These are phyloP conservation scores for Chloromonas sp. DNA, from an alignment of 163 green algal species.

Conservation along the genomic window DNA sequence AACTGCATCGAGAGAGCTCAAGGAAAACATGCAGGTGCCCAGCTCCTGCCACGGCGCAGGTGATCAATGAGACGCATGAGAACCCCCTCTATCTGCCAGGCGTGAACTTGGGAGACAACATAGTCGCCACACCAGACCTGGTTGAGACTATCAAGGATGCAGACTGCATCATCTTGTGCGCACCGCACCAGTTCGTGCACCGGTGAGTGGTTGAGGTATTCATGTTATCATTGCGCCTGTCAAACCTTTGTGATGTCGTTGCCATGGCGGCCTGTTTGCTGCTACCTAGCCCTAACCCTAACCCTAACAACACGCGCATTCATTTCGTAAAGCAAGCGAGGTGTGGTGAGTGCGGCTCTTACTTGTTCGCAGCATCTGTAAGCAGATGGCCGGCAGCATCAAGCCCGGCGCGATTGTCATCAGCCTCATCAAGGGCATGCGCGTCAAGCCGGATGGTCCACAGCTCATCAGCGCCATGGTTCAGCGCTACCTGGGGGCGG, in stretches of 20 bases:
- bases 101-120: constrained; percentile 38
- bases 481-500: constrained; percentile 25
- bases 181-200: constrained; percentile 70
- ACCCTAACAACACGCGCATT: neutral
- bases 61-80: constrained; percentile 39
- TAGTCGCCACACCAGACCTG: constrained; percentile 48
- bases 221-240: neutral
- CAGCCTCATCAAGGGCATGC: constrained; percentile 77
- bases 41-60: constrained; percentile 10
- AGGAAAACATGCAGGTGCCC: neutral
- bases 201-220: neutral
- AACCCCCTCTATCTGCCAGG: constrained; percentile 38
- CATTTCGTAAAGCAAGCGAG: neutral
- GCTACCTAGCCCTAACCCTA: neutral
- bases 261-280: neutral
- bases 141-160: constrained; percentile 21
- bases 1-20: too few relatives aligned
- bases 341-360: neutral
- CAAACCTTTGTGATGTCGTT: neutral
- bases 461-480: constrained; percentile 69
- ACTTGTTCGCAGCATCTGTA: constrained; percentile 32
- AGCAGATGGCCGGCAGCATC: constrained; percentile 31
- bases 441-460: constrained; percentile 62
- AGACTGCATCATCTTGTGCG: constrained; percentile 60
- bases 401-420: constrained; percentile 56